Conservation (phyloP, 495 filamentous ascomycete genomes). For the Penicillium nucicola region DNA sequence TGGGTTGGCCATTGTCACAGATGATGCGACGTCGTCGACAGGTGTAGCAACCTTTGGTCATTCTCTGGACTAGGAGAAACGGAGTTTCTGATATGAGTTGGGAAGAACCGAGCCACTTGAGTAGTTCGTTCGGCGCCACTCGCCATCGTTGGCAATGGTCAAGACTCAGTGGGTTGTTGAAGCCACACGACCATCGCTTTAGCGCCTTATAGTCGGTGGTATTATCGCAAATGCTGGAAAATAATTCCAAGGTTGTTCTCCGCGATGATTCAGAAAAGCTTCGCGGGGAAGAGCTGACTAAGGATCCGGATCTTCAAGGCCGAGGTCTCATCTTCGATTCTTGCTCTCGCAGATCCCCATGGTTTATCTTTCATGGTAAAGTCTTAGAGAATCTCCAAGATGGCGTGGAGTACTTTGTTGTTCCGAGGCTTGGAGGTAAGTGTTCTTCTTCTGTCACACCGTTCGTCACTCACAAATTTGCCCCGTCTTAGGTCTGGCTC, state of each 20-base stretch:
- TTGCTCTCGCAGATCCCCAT: neutral
- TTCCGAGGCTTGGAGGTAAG: conserved; percentile 23
- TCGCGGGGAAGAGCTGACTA: conserved; percentile 5
- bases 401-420: conserved; percentile 18
- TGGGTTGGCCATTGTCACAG: conserved; percentile 61
- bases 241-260: neutral
- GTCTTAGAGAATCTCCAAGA: conserved; percentile 1
- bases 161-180: conserved; percentile 8
- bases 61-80: conserved; percentile 19
- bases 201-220: conserved; percentile 5
- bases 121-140: conserved; percentile 16
- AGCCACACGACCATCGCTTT: conserved; percentile 15
- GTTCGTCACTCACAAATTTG: conserved; percentile 1
- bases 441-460: neutral
- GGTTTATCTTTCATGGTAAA: neutral
- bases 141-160: conserved; percentile 22
- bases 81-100: conserved; percentile 11
- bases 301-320: neutral
- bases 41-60: conserved; percentile 50
- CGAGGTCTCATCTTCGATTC: neutral
- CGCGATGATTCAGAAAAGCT: conserved; percentile 1
- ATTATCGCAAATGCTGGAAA: neutral
- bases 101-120: conserved; percentile 15
- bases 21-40: conserved; percentile 49
- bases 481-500: conserved; percentile 36